A percentile compares a stretch with the other conserved stretches of the same genome.
phyloP scores from a whole-genome alignment of 2,329 filamentous ascomycete species.

The Biscogniauxia sp. region DNA sequence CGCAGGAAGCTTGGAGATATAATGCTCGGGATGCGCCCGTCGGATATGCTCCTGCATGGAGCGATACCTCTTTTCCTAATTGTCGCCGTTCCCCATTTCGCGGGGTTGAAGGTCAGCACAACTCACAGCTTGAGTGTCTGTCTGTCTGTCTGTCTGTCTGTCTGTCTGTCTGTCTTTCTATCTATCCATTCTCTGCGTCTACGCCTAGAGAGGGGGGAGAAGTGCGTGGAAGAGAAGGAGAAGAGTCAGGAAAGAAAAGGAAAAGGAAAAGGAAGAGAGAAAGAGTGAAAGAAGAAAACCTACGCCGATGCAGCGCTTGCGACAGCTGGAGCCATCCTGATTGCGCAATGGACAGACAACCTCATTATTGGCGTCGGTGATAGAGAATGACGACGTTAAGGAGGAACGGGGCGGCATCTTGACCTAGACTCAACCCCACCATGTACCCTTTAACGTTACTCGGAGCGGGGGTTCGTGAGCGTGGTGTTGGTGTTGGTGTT shows the following conservation, averaged over 20 bases:
- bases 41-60: slow-evolving; percentile 99
- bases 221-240: slow-evolving; percentile 17
- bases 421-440: slow-evolving; percentile 48
- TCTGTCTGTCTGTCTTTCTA: too few relatives aligned
- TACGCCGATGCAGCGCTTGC: slow-evolving; percentile 97
- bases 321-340: slow-evolving; percentile 93
- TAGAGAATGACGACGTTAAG: slow-evolving; percentile 85
- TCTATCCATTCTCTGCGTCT: too few relatives aligned
- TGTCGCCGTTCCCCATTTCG: slow-evolving; percentile 9
- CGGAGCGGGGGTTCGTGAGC: slow-evolving; percentile 31
- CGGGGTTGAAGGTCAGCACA: too few relatives aligned
- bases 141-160: too few relatives aligned
- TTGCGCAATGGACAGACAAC: slow-evolving; percentile 95
- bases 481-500: slow-evolving; percentile 16
- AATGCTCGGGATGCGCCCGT: slow-evolving; percentile 92
- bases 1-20: slow-evolving; percentile 95
- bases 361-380: slow-evolving; percentile 90
- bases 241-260: slow-evolving; percentile 16
- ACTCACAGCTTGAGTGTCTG: too few relatives aligned
- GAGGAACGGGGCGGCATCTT: slow-evolving; percentile 87
- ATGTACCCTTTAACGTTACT: slow-evolving; percentile 44
- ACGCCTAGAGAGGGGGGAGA: too few relatives aligned
- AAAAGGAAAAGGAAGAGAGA: background rate
- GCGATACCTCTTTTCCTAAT: slow-evolving; percentile 88
- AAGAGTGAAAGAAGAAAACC: slow-evolving; percentile 49